phyloP scores from a whole-genome alignment of 306 rosid species.

The Cicer bijugum region DNA sequence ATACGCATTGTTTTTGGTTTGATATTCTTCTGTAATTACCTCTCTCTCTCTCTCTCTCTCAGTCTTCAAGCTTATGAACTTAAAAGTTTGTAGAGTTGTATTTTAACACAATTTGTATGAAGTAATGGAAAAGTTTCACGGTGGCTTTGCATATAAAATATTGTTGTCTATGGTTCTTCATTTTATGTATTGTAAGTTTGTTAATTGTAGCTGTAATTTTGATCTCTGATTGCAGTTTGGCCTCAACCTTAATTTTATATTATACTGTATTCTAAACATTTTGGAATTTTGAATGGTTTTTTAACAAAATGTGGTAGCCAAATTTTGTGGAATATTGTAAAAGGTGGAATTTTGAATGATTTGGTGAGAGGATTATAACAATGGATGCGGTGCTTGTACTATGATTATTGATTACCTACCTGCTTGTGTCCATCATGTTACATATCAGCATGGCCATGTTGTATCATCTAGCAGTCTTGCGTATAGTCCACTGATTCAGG shows the following conservation, averaged over 20 bases:
- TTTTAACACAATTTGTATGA: neutral
- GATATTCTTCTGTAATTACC: slow-evolving; percentile 26
- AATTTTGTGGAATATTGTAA: neutral
- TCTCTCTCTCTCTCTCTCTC: slow-evolving; percentile 17
- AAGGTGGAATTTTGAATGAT: neutral
- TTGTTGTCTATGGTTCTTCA: neutral
- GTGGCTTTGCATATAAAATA: slow-evolving; percentile 19
- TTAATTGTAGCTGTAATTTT: neutral
- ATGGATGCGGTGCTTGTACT: neutral
- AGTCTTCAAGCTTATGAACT: slow-evolving; percentile 28
- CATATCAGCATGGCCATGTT: neutral
- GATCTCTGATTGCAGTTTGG: slow-evolving; percentile 20
- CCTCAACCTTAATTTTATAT: neutral
- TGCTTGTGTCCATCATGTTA: neutral
- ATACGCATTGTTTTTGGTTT: slow-evolving; percentile 23
- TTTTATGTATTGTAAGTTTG: neutral
- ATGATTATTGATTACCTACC: neutral
- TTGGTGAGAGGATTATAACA: neutral
- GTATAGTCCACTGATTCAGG: neutral
- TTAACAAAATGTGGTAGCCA: neutral
- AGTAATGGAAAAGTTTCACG: slow-evolving; percentile 11
- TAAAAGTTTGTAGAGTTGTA: slow-evolving; percentile 36
- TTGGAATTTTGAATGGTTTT: neutral
- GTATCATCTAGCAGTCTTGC: neutral
- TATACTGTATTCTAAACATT: slow-evolving; percentile 17